Evolutionary conservation across 257 asterid genomes (phyloP).

Genomic region (Striga asiatica): DNA sequence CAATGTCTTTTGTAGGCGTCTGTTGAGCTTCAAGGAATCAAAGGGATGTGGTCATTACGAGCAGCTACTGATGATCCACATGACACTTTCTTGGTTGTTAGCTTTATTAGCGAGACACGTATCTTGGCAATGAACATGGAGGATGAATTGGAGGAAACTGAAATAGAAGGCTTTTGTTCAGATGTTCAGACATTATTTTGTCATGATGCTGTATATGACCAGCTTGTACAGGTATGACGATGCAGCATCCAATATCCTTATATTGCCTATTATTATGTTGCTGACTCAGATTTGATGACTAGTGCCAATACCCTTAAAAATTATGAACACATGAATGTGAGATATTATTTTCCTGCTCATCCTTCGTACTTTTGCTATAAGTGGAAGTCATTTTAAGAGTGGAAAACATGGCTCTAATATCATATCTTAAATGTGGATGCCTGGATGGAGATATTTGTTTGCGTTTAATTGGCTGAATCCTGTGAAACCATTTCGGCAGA

Average conservation of each 20-base stretch:
- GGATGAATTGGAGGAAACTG: slow-evolving; percentile 93
- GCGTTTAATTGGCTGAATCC: too few species aligned
- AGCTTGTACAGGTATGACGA: slow-evolving; percentile 69
- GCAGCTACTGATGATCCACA: slow-evolving; percentile 79
- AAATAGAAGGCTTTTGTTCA: slow-evolving; percentile 80
- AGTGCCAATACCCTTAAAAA: neutral
- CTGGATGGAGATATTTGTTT: neutral
- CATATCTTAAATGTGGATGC: neutral
- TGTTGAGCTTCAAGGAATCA: slow-evolving; percentile 93
- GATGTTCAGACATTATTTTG: slow-evolving; percentile 79
- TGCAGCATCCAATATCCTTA: slow-evolving; percentile 10
- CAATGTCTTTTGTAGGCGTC: slow-evolving; percentile 53
- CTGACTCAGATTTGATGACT: neutral
- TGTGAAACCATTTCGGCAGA: slow-evolving; percentile 7
- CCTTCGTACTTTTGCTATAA: neutral
- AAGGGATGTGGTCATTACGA: slow-evolving; percentile 93
- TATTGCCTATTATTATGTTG: slow-evolving; percentile 2
- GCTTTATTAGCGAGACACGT: slow-evolving; percentile 91
- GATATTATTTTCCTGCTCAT: neutral
- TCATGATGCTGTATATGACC: slow-evolving; percentile 76
- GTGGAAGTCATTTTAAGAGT: neutral
- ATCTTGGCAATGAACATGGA: slow-evolving; percentile 89
- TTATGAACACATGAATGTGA: slow-evolving; percentile 2
- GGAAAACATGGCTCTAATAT: neutral
- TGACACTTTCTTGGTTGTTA: slow-evolving; percentile 84